These are phyloP conservation scores for Clavispora santaluciae DNA, from an alignment of 805 yeast species.

Conservation along the genomic window DNA sequence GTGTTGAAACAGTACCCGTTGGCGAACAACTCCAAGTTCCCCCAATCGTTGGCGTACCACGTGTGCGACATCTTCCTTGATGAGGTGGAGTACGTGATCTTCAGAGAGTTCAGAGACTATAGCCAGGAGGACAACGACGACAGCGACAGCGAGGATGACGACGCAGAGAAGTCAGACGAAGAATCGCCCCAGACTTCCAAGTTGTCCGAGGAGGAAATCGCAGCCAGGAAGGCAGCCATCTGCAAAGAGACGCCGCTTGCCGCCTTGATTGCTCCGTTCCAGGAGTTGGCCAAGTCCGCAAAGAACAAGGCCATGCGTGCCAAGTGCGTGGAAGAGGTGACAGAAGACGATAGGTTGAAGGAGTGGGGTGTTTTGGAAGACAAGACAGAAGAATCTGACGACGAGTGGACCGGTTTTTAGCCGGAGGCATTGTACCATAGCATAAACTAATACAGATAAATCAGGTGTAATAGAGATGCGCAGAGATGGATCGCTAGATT, in stretches of 20 bases:
- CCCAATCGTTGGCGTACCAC: slow-evolving; percentile 80
- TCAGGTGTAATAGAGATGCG: background rate
- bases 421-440: slow-evolving; percentile 7
- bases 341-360: slow-evolving; percentile 56
- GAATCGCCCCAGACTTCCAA: slow-evolving; percentile 1
- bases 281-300: slow-evolving; percentile 43
- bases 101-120: slow-evolving; percentile 40
- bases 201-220: slow-evolving; percentile 15
- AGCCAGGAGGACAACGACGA: slow-evolving; percentile 37
- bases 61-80: slow-evolving; percentile 78
- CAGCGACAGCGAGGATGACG: slow-evolving; percentile 22
- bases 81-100: slow-evolving; percentile 69
- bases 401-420: slow-evolving; percentile 20
- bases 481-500: too few relatives aligned
- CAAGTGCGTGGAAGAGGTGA: slow-evolving; percentile 61
- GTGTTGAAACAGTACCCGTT: slow-evolving; percentile 45
- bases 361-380: slow-evolving; percentile 55
- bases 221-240: slow-evolving; percentile 25
- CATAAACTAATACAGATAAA: background rate
- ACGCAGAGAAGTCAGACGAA: slow-evolving; percentile 1
- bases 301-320: slow-evolving; percentile 59
- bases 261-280: slow-evolving; percentile 57
- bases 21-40: slow-evolving; percentile 54
- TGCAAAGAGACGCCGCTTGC: slow-evolving; percentile 48
- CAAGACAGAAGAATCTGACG: slow-evolving; percentile 20